Evolutionary conservation across 2,329 filamentous ascomycete genomes (phyloP).

Genomic region (Penicillium sp.): DNA sequence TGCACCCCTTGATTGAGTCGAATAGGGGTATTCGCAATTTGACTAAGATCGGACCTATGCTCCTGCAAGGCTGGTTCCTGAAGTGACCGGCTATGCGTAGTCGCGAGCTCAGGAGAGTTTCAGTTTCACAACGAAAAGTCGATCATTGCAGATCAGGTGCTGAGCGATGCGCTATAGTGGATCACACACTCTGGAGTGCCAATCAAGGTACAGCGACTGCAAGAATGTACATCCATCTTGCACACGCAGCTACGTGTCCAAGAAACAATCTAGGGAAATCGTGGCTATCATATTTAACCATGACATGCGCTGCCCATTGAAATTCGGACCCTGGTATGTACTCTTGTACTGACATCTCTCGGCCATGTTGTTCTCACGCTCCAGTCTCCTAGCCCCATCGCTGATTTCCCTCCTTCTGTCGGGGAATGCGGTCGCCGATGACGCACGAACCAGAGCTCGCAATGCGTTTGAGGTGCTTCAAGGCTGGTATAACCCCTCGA

Average conservation of each 20-base stretch:
- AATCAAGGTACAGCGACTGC: conserved; percentile 16
- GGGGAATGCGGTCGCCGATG: conserved; percentile 11
- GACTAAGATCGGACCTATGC: not conserved
- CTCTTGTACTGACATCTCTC: not conserved
- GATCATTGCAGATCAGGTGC: conserved; percentile 25
- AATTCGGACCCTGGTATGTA: conserved; percentile 1
- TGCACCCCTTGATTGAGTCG: not conserved
- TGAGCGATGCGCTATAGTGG: conserved; percentile 14
- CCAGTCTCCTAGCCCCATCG: conserved; percentile 7
- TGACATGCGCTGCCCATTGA: not conserved
- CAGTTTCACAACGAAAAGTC: conserved; percentile 4
- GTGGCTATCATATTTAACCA: conserved; percentile 18
- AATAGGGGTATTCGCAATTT: not conserved
- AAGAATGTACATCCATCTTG: conserved; percentile 21
- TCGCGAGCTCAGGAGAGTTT: not conserved
- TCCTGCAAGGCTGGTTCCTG: conserved; percentile 14
- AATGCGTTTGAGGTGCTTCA: conserved; percentile 53
- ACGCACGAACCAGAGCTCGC: conserved; percentile 16
- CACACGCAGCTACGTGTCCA: conserved; percentile 11
- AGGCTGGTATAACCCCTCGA: conserved; percentile 61
- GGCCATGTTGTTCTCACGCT: conserved; percentile 16
- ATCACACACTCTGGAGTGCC: conserved; percentile 9
- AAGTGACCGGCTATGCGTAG: not conserved
- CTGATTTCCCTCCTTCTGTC: conserved; percentile 11
- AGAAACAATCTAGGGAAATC: not conserved